Percentiles rank a stretch among this genome's conserved stretches.
Conservation (phyloP, 495 filamentous ascomycete genomes). For the Clavariopsis aquatica region DNA sequence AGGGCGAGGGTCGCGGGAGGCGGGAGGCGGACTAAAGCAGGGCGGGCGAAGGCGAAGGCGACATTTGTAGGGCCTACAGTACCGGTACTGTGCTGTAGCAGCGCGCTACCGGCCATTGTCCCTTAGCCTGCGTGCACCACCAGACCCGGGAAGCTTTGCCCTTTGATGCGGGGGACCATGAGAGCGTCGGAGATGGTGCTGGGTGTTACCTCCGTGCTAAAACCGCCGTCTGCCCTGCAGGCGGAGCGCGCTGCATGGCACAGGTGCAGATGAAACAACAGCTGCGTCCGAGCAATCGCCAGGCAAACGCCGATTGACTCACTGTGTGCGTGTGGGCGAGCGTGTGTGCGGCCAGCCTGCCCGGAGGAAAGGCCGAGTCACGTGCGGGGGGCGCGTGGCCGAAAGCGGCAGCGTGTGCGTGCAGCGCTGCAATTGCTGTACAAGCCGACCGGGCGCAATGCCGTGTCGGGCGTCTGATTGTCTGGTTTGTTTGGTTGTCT, state of each 20-base stretch:
- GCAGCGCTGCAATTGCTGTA: too few species aligned
- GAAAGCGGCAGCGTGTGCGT: too few species aligned
- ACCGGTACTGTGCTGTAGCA: too few species aligned
- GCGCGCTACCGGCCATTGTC: too few species aligned
- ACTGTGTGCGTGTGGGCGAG: too few species aligned
- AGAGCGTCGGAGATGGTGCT: not conserved
- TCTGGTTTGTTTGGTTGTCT: too few species aligned
- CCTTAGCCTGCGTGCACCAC: too few species aligned
- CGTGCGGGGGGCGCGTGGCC: too few species aligned
- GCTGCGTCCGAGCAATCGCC: not conserved
- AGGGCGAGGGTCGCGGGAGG: not conserved
- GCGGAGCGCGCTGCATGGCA: conserved; percentile 1
- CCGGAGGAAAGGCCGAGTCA: too few species aligned
- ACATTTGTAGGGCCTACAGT: not conserved
- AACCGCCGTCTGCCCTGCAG: not conserved
- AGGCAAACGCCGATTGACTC: not conserved
- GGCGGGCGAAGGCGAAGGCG: conserved; percentile 6
- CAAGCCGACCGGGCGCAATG: too few species aligned
- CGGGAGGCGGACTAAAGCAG: not conserved
- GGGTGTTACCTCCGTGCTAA: conserved; percentile 13
- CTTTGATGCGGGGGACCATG: not conserved
- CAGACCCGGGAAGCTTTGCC: not conserved
- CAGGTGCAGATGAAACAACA: conserved; percentile 6
- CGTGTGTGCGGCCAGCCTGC: too few species aligned
- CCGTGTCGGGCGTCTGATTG: too few species aligned